Conservation (phyloP, 2,329 filamentous ascomycete genomes). For the Chrysoporthe austroafricana region DNA sequence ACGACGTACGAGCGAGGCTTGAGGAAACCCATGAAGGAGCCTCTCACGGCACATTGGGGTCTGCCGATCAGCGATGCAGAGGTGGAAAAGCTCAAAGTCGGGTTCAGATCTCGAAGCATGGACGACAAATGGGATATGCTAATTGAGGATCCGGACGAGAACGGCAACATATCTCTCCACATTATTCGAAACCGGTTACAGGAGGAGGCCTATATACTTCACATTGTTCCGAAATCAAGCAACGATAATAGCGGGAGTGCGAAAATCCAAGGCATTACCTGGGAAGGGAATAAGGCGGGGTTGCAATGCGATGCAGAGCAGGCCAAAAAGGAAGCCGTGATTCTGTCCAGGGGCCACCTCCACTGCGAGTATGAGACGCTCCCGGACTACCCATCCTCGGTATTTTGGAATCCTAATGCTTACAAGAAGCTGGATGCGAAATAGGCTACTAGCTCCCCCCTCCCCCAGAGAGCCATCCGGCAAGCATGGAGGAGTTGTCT, state of each 20-base stretch:
- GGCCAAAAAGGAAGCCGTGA: constrained; percentile 33
- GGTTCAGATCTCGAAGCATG: constrained; percentile 31
- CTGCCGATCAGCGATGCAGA: constrained; percentile 14
- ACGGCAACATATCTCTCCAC: constrained; percentile 31
- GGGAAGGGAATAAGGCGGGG: constrained; percentile 30
- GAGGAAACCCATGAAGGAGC: too few species aligned
- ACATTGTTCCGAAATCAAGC: constrained; percentile 13
- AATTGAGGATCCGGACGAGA: constrained; percentile 31
- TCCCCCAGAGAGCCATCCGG: background rate
- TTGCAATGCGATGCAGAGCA: constrained; percentile 32
- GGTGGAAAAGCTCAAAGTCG: constrained; percentile 33
- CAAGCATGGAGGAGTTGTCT: background rate
- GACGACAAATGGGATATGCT: constrained; percentile 33
- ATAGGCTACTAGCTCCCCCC: background rate
- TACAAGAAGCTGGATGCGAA: constrained; percentile 25
- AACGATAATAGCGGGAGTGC: constrained; percentile 7
- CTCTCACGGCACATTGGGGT: too few species aligned
- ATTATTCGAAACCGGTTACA: constrained; percentile 32
- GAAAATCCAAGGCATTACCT: constrained; percentile 28
- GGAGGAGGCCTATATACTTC: constrained; percentile 31
- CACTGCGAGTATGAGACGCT: constrained; percentile 31
- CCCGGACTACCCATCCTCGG: constrained; percentile 31
- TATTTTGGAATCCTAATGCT: constrained; percentile 14
- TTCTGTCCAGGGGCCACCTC: constrained; percentile 29
- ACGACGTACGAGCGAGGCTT: too few species aligned